Evolutionary conservation across 768 basidiomycete genomes (phyloP), one percentile per base, ranked within the genome.

Genomic region (Dentipellis sp.): DNA sequence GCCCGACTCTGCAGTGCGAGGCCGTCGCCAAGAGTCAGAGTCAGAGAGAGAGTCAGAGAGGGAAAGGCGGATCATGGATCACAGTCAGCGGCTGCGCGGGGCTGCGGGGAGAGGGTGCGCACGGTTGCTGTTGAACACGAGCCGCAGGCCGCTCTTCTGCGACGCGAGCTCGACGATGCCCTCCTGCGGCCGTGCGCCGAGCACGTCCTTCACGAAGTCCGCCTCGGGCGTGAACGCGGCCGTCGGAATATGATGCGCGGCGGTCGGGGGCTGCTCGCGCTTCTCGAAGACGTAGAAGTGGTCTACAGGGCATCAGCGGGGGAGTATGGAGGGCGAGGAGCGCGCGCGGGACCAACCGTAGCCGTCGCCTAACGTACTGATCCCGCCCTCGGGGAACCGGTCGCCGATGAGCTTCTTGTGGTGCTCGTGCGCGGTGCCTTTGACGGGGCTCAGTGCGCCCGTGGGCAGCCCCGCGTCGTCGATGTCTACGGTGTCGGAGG

Each of bases 81-180:
- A 21, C 22, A 9, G 19, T 22, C 48, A 34, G 8, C 10, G 19
- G 57, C 17, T n/a, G 34, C 17, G 10, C 3, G 40, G 3, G 12
- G 49, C 6, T 7, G 34, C 52, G 48, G 54, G 35, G 42, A 38
- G 29, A 36, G 37, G n/a, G 51, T 16, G 29, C 85, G 58, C 60
- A 88, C 86, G 86, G 67, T 90, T 89, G 9, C 82, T 79, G 59
- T 81, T 77, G 65, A 89, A 88, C 29, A 75, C 65, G 35, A 88
- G 67, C 36, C 69, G 75, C 47, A 88, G 70, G 6, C 86, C 84
- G 9, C 82, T 83, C 63, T 76, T 78, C 14, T 71, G 73, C 10
- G 82, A 80, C 0, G 72, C 69, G 34, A 90, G 74, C 58, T 75
- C 74, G 37, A 81, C 79, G 29, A 80, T 72, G 9, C 81, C 73